A percentile compares a stretch with the other conserved stretches of the same genome.
These are phyloP conservation scores for Russula abietina DNA, from an alignment of 768 basidiomycete genomes.

Conservation along the genomic window DNA sequence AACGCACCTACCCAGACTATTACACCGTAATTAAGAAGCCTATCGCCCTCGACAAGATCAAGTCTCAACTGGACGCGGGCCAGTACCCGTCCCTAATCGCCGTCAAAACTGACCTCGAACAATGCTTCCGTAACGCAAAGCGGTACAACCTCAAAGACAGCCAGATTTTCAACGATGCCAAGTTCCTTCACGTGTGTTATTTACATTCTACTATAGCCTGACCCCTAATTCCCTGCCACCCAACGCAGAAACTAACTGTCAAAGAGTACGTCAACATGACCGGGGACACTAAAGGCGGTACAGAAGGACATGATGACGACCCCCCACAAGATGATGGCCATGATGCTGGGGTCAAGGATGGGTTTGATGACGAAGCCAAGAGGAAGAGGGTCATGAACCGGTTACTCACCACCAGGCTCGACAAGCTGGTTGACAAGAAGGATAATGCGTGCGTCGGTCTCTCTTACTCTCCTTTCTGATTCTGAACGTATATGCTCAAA, in stretches of 20 bases:
- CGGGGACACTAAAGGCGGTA: slow-evolving; percentile 39
- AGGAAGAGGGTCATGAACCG: slow-evolving; percentile 55
- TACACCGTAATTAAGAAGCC: slow-evolving; percentile 74
- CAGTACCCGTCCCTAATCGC: slow-evolving; percentile 58
- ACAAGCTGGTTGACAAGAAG: slow-evolving; percentile 67
- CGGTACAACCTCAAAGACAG: slow-evolving; percentile 78
- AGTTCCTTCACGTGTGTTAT: slow-evolving; percentile 61
- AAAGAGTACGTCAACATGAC: slow-evolving; percentile 44
- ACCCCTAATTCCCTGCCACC: neutral
- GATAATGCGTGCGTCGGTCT: slow-evolving; percentile 56
- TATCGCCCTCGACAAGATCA: slow-evolving; percentile 86
- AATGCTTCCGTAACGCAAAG: slow-evolving; percentile 77
- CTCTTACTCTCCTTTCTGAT: slow-evolving; percentile 7
- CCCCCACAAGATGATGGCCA: slow-evolving; percentile 32
- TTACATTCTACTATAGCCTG: slow-evolving; percentile 5
- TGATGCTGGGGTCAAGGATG: slow-evolving; percentile 38
- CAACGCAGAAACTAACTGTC: slow-evolving; percentile 41
- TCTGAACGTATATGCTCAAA: slow-evolving; percentile 28
- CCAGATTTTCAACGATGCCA: slow-evolving; percentile 76
- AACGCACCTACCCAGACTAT: slow-evolving; percentile 79
- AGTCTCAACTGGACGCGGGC: slow-evolving; percentile 59
- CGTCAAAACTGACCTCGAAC: slow-evolving; percentile 66
- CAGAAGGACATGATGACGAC: slow-evolving; percentile 32
- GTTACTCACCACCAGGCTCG: slow-evolving; percentile 59
- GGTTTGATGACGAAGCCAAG: slow-evolving; percentile 43